Evolutionary conservation across 257 asterid genomes (phyloP), one percentile per base, ranked within the genome.

Genomic region (Rehmannia glutinosa): DNA sequence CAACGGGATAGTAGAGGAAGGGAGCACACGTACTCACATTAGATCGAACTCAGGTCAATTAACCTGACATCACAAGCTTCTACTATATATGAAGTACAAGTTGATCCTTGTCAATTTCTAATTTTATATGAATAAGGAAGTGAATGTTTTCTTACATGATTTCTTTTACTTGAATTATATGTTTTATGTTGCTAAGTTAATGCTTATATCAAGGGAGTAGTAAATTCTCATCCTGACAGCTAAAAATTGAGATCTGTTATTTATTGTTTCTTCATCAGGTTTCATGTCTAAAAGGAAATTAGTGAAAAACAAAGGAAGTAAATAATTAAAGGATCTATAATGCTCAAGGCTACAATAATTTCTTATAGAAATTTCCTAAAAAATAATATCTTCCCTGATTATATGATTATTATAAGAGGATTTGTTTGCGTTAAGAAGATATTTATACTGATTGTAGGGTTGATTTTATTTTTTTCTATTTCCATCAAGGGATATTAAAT

Each of bases 241-340:
- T 51, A 21, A 68, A 74, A 71, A 74, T 51, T 68, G 36, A 12
- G 55, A 62, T 46, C 23, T 69, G n/a, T n/a, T n/a, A n/a, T n/a
- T 45, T 30, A 2, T 39, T 15, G 66, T 57, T 35, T 39, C 32
- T 67, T 54, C 2, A 39, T n/a, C n/a, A 30, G 54, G 64, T 53
- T 45, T 62, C 32, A 57, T 68, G 24, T 55, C n/a, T 47, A 8
- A 35, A 65, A 41, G 62, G 72, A 66, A 66, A 52, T 47, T 4
- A 27, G n/a, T 5, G 17, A 24, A 10, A 67, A 49, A 17, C 3
- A 15, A 28, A 59, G 66, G 24, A 61, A 71, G 17, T 19, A 52
- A 52, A 51, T 62, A 63, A 62, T 24, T 30, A 2, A 46, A 20
- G 45, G 56, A 67, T 74, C 56, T 53, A 2, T 27, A 74, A 49